A percentile compares a stretch with the other conserved stretches of the same genome.
Conservation (phyloP, 257 asterid genomes). For the Thymus mandschuricus region DNA sequence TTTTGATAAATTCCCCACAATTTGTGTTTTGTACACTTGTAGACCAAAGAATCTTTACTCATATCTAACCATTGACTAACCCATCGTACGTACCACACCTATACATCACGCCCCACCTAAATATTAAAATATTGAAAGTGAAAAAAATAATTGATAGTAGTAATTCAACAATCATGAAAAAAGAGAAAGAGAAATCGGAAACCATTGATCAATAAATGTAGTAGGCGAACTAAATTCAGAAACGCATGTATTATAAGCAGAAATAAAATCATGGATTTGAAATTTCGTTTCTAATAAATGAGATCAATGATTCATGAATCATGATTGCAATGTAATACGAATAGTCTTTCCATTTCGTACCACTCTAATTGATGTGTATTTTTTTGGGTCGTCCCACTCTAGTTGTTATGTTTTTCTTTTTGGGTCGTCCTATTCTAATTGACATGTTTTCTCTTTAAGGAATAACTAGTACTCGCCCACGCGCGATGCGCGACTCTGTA, state of each 20-base stretch:
- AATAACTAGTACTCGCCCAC: no score
- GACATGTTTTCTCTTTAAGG: no score
- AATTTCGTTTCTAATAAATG: neutral
- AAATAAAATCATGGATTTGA: neutral
- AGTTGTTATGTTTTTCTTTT: no score
- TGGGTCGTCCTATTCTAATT: no score
- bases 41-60: neutral
- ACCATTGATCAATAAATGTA: neutral
- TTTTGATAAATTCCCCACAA: neutral
- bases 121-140: neutral
- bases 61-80: conserved; percentile 5
- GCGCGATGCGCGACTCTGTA: no score
- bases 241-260: neutral
- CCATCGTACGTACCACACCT: neutral
- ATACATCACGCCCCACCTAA: neutral
- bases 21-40: conserved; percentile 17
- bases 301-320: neutral
- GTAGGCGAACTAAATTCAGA: neutral
- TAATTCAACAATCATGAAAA: neutral
- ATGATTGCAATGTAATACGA: neutral
- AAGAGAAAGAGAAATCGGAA: neutral
- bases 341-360: no score
- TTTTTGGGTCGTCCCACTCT: no score
- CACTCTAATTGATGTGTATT: no score
- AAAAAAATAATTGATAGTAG: neutral